Percentiles rank a stretch among this genome's conserved stretches.
Conservation (phyloP, 202 grass and related monocot species). For the Miscanthus sacchariflorus region DNA sequence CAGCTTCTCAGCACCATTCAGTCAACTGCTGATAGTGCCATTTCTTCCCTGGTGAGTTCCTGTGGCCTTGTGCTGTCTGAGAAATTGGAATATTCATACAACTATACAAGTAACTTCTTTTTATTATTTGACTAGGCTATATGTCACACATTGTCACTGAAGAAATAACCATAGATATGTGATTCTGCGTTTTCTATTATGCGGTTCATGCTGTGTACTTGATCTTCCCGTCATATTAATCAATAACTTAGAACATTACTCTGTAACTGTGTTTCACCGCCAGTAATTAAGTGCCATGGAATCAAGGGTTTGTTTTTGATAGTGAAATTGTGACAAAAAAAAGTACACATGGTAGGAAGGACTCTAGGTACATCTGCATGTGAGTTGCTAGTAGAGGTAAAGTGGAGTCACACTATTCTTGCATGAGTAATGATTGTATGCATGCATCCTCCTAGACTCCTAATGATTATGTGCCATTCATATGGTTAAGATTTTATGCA, state of each 20-base stretch:
- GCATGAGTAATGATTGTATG: background rate
- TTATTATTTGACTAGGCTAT: too few species aligned
- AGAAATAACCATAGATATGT: background rate
- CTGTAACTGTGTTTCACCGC: conserved; percentile 21
- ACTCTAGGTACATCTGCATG: background rate
- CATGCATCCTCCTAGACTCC: background rate
- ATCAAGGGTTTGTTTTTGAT: conserved; percentile 28
- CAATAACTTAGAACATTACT: background rate
- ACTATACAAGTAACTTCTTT: too few species aligned
- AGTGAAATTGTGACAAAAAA: background rate
- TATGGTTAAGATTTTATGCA: conserved; percentile 1
- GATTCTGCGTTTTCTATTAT: conserved; percentile 11
- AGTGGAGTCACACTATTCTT: background rate
- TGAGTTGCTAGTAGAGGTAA: background rate
- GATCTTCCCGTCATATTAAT: conserved; percentile 25
- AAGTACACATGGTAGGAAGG: background rate
- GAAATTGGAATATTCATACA: too few species aligned
- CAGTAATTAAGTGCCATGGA: background rate
- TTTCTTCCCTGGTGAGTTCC: conserved; percentile 81
- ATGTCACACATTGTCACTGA: too few species aligned
- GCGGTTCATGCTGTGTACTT: conserved; percentile 17
- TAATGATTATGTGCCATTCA: background rate
- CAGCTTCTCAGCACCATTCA: conserved; percentile 74
- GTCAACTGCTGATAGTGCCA: conserved; percentile 62
- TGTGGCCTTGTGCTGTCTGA: conserved; percentile 27